Evolutionary conservation across 495 filamentous ascomycete species (phyloP).

Genomic region (Neurospora africana): DNA sequence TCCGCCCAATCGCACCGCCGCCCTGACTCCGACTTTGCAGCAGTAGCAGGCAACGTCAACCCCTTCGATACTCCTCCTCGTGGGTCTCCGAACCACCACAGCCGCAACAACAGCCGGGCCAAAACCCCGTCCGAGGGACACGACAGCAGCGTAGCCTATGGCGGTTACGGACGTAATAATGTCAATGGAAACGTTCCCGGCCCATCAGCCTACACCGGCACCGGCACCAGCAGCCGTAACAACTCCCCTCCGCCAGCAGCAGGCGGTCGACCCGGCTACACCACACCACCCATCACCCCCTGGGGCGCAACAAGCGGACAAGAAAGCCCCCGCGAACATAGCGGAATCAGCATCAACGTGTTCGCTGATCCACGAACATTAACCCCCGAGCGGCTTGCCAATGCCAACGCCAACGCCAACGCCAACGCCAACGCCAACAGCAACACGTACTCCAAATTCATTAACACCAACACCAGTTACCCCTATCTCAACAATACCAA

Average conservation of each 20-base stretch:
- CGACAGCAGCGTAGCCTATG: not conserved
- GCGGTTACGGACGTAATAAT: not conserved
- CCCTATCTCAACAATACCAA: not conserved
- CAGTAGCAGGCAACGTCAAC: constrained; percentile 6
- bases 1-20: not conserved
- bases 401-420: not conserved
- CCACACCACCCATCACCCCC: not conserved
- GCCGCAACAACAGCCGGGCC: not conserved
- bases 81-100: constrained; percentile 10
- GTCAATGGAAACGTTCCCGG: not conserved
- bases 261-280: not conserved
- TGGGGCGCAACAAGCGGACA: constrained; percentile 1
- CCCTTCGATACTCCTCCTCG: constrained; percentile 16
- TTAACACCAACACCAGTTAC: constrained; percentile 18
- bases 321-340: constrained; percentile 34
- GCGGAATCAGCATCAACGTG: constrained; percentile 57
- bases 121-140: not conserved
- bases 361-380: constrained; percentile 51
- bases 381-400: constrained; percentile 11
- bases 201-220: not conserved
- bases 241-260: not conserved
- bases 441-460: constrained; percentile 10
- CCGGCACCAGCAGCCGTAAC: not conserved
- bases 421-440: constrained; percentile 1
- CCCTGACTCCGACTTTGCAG: not conserved